phyloP scores from a whole-genome alignment of 305 asterid genomes.

The Fraxinus ornus region DNA sequence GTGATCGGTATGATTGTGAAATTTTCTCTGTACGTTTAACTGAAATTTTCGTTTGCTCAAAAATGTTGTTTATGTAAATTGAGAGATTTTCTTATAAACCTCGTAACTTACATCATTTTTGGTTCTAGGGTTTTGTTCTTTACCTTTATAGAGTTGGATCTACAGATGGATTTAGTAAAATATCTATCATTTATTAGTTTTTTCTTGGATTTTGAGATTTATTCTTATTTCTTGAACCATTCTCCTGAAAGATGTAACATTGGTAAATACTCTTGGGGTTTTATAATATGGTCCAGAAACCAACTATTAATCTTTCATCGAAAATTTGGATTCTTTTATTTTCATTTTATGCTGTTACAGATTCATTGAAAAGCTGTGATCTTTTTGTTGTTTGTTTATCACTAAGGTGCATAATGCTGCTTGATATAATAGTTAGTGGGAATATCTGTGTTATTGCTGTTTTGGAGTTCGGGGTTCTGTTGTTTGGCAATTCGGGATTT shows the following conservation, averaged over 20 bases:
- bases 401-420: slow-evolving; percentile 1
- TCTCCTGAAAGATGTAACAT: slow-evolving; percentile 1
- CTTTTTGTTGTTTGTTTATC: slow-evolving; percentile 17
- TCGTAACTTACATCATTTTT: slow-evolving; percentile 14
- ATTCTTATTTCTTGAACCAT: neutral
- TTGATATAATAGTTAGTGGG: neutral
- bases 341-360: neutral
- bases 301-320: slow-evolving; percentile 29
- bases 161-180: slow-evolving; percentile 22
- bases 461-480: neutral
- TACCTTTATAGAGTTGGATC: slow-evolving; percentile 32
- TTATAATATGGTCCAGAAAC: slow-evolving; percentile 2
- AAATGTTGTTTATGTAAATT: slow-evolving; percentile 16
- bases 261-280: slow-evolving; percentile 14
- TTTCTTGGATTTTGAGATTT: slow-evolving; percentile 17
- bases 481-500: neutral
- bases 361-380: slow-evolving; percentile 5
- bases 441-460: slow-evolving; percentile 1
- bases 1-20: slow-evolving; percentile 20
- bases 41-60: slow-evolving; percentile 13
- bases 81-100: slow-evolving; percentile 7
- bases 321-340: neutral
- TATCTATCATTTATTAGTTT: slow-evolving; percentile 18
- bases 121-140: slow-evolving; percentile 19
- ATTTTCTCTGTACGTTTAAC: neutral